Base-by-base conservation (phyloP, 192 early-diverging fungal genomes). In the Rhizoclosmatium globosum region DNA sequence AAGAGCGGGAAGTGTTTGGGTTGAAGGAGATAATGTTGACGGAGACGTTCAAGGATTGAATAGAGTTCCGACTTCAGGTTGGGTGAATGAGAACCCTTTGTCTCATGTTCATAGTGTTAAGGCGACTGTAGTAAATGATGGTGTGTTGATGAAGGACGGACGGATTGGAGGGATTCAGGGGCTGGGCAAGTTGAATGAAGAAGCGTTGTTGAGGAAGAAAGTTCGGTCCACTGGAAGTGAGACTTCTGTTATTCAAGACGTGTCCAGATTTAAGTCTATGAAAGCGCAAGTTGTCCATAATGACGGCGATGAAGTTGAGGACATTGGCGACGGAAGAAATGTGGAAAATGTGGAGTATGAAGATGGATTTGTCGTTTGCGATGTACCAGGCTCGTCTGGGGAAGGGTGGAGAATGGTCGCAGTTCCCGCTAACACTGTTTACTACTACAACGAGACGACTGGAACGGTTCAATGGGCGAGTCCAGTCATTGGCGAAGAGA, bases 391-490 rank as follows among this genome's bases (percentile, higher is more conserved):
- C 9, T 56, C 31, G 31, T 31, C 31, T 31, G 31, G 31, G 31
- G 41, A 60, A 13, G 57, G 42, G 13, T 76, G 74, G 74, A 64
- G 45, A 31, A 66, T 53, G 48, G 74, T 76, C 4, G 39, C 48
- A 19, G 64, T 76, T 53, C 74, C 74, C 3, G 64, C 61, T 13
- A 67, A 76, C 47, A 76, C 74, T 2, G 64, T 67, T 60, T 76
- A 66, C 48, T 76, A 66, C 64, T 76, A 67, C 60, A 76, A 76
- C 66, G 74, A n/a, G 7, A 15, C 23, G 21, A 76, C 74, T 7
- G 39, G 39, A 38, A 17, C n/a, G 0, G 19, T 47, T 19, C 74
- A 66, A 21, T 76, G 74, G 74, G 7, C 60, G 60, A 62, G 60
- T 39, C 60, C 60, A 15, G 53, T 56, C 11, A 31, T 11, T 0